Percentiles rank a stretch among this genome's conserved stretches.
Evolutionary conservation across 1,284 basidiomycete species (phyloP).

Genomic region (Ustilago curta): DNA sequence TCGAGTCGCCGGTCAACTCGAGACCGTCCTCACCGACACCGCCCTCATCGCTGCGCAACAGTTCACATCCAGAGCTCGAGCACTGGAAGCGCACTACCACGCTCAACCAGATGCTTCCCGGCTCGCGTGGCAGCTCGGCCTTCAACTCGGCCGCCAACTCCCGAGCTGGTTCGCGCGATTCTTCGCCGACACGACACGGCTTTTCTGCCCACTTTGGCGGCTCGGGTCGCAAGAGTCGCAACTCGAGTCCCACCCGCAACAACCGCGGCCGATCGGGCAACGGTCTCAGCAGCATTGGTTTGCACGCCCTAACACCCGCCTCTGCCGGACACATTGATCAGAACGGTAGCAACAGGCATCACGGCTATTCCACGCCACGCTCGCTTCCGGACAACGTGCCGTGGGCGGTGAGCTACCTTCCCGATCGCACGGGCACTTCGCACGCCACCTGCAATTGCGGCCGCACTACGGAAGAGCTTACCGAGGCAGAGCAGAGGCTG

Average conservation of each 20-base stretch:
- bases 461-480: conserved; percentile 58
- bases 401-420: conserved; percentile 63
- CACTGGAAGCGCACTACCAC: conserved; percentile 60
- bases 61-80: conserved; percentile 55
- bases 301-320: conserved; percentile 51
- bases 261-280: conserved; percentile 36
- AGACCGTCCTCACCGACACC: conserved; percentile 57
- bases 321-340: conserved; percentile 51
- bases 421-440: conserved; percentile 59
- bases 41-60: conserved; percentile 35
- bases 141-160: conserved; percentile 46
- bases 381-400: conserved; percentile 61
- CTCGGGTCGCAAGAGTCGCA: conserved; percentile 49
- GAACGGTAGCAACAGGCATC: conserved; percentile 40
- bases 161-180: conserved; percentile 48
- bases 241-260: conserved; percentile 46
- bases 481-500: conserved; percentile 62
- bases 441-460: conserved; percentile 67
- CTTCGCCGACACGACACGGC: conserved; percentile 56
- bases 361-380: conserved; percentile 52
- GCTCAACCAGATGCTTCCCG: conserved; percentile 51
- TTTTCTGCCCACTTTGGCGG: conserved; percentile 45
- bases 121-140: conserved; percentile 49
- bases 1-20: conserved; percentile 59
- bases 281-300: conserved; percentile 41